Evolutionary conservation across 2,329 filamentous ascomycete genomes (phyloP).

Genomic region (Talaromyces islandicus): DNA sequence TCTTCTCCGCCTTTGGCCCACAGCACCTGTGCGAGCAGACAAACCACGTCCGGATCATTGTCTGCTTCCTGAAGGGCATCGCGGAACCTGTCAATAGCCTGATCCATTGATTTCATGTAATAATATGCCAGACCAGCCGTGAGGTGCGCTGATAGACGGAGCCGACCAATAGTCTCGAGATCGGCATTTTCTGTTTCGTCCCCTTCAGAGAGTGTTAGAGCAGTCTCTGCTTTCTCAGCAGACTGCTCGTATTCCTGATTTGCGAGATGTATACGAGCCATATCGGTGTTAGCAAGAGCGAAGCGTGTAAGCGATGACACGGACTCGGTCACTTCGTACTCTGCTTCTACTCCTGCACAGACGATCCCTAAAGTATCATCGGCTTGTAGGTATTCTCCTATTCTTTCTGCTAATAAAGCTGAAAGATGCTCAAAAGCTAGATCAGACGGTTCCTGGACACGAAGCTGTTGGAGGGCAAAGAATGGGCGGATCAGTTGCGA

Average conservation of each 20-base stretch:
- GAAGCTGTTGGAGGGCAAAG: slow-evolving; percentile 80
- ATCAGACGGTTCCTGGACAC: slow-evolving; percentile 63
- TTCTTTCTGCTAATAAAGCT: slow-evolving; percentile 75
- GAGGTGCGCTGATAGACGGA: slow-evolving; percentile 76
- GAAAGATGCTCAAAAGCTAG: slow-evolving; percentile 70
- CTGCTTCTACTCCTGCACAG: slow-evolving; percentile 65
- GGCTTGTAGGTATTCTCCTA: slow-evolving; percentile 60
- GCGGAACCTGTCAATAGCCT: slow-evolving; percentile 73
- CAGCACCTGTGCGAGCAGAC: slow-evolving; percentile 80
- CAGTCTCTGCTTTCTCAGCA: slow-evolving; percentile 72
- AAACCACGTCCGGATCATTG: slow-evolving; percentile 75
- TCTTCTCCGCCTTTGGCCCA: slow-evolving; percentile 80
- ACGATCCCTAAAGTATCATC: slow-evolving; percentile 60
- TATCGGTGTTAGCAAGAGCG: slow-evolving; percentile 77
- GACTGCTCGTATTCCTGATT: slow-evolving; percentile 60
- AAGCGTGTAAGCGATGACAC: slow-evolving; percentile 66
- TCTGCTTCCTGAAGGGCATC: slow-evolving; percentile 70
- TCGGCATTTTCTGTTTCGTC: slow-evolving; percentile 59
- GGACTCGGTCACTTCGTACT: slow-evolving; percentile 81
- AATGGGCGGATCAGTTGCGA: slow-evolving; percentile 70
- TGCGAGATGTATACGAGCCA: slow-evolving; percentile 77
- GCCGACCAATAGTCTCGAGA: slow-evolving; percentile 58
- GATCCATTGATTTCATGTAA: slow-evolving; percentile 58
- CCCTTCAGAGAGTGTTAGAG: slow-evolving; percentile 72
- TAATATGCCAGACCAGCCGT: slow-evolving; percentile 81